Base-by-base conservation (phyloP, 805 yeast species). In the Saturnispora bothae region DNA sequence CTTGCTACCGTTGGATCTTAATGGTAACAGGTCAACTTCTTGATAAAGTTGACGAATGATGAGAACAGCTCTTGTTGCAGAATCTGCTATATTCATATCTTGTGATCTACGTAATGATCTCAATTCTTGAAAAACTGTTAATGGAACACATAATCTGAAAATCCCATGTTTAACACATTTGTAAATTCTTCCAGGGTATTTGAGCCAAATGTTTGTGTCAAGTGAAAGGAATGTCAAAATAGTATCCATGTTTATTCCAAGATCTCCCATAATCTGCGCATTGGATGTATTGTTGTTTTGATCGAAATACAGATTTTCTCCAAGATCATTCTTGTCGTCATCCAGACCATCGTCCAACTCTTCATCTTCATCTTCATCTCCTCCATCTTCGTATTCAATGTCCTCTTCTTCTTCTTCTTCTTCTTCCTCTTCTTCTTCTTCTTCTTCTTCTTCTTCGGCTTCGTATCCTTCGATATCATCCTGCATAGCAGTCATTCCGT, bases 171-270 rank as follows among this genome's bases (percentile, higher is more conserved):
- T 65, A 10, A 79, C 69, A 48, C 83, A 73, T 53, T 82, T 82
- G 59, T 68, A 82, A 16, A 82, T 64, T 43, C 79, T 68, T 2
- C 89, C 94, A 54, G 86, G 80, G 50, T 80, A 88, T 49, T 81
- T 78, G 45, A 82, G 60, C 88, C 89, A 82, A 41, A 80, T 73
- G 46, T 83, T 81, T 2, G 92, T 81, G 56, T 82, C 94, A 40
- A 82, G 61, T 1, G 83, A 71, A 39, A 80, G 66, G 48, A 66
- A 67, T 0, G 83, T 76, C 17, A 72, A 51, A 14, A 67, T 53
- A 10, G 72, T 67, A 52, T 76, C 82, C 67, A 76, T 73, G 30
- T 66, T 57, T 33, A 68, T 70, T 4, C 79, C 77, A 27, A 76
- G 55, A 50, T 74, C 65, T 7, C 81, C 81, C 33, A 56, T 22